Evolutionary conservation across 2,329 filamentous ascomycete genomes (phyloP).

Genomic region (Aspergillus sclerotialis): DNA sequence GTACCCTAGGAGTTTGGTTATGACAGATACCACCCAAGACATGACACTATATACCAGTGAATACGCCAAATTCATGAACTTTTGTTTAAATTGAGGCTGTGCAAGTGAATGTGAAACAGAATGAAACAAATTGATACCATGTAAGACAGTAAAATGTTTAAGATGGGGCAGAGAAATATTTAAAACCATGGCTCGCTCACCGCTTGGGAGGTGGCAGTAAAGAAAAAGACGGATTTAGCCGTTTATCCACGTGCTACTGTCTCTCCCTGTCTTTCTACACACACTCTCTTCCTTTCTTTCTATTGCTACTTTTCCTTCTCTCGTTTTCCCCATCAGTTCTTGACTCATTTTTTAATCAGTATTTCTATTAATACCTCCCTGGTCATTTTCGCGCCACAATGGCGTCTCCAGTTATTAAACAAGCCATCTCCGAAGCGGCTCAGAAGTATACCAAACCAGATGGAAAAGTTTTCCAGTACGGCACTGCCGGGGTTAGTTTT

Average conservation of each 20-base stretch:
- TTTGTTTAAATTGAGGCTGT: too few species aligned
- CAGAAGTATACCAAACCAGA: slow-evolving; percentile 44
- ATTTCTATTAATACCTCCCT: slow-evolving; percentile 10
- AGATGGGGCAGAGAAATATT: too few species aligned
- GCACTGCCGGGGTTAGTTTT: slow-evolving; percentile 53
- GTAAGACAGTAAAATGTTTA: too few species aligned
- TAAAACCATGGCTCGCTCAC: slow-evolving; percentile 9
- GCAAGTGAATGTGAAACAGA: too few species aligned
- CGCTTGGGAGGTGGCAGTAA: slow-evolving; percentile 13
- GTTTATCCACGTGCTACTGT: too few species aligned
- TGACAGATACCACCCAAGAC: not conserved
- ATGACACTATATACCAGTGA: too few species aligned
- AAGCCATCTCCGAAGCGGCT: slow-evolving; percentile 42
- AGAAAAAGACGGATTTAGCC: too few species aligned
- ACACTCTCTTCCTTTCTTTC: slow-evolving; percentile 8
- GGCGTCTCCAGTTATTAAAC: slow-evolving; percentile 35
- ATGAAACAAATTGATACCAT: too few species aligned
- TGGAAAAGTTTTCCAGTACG: slow-evolving; percentile 50
- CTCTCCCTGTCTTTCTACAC: slow-evolving; percentile 6
- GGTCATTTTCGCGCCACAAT: slow-evolving; percentile 25
- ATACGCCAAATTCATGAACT: too few species aligned
- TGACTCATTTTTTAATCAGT: not conserved
- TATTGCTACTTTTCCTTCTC: slow-evolving; percentile 3
- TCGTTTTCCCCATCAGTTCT: slow-evolving; percentile 2
- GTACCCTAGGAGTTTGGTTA: not conserved